Percentiles rank a stretch among this genome's conserved stretches.
phyloP scores from a whole-genome alignment of 139 green algal genomes.

The Micromonas commoda region DNA sequence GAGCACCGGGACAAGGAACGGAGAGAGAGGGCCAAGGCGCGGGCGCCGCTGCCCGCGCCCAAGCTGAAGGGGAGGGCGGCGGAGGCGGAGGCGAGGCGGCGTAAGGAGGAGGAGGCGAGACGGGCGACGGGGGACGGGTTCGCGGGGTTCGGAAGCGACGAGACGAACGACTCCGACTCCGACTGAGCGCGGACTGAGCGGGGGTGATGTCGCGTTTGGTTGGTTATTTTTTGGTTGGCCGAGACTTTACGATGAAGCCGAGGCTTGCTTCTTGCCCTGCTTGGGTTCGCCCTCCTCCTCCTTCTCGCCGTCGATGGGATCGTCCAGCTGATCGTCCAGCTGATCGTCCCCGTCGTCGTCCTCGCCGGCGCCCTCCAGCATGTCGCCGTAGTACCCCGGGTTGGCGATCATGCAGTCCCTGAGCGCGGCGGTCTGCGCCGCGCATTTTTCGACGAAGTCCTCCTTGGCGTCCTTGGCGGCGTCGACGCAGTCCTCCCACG shows the following conservation, averaged over 20 bases:
- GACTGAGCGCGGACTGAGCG: not conserved
- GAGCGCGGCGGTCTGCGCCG: conserved; percentile 48
- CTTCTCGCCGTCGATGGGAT: not conserved
- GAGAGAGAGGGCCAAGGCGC: not conserved
- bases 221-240: too few species aligned
- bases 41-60: not conserved
- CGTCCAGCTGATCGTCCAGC: not conserved
- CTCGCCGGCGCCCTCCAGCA: conserved; percentile 34
- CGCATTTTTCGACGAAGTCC: conserved; percentile 61
- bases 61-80: conserved; percentile 4
- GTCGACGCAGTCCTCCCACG: conserved; percentile 58
- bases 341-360: conserved; percentile 21
- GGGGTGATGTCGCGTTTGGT: not conserved
- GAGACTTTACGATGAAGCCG: too few species aligned
- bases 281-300: not conserved
- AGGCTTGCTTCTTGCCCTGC: not conserved
- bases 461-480: conserved; percentile 35
- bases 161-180: conserved; percentile 1
- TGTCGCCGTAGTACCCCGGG: conserved; percentile 54
- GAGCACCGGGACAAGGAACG: not conserved
- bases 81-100: not conserved
- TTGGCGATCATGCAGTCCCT: conserved; percentile 61
- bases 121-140: not conserved
- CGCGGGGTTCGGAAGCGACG: conserved; percentile 12
- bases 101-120: not conserved